phyloP scores from a whole-genome alignment of 176 grass and related monocot species.

The Calamus simplicifolius region DNA sequence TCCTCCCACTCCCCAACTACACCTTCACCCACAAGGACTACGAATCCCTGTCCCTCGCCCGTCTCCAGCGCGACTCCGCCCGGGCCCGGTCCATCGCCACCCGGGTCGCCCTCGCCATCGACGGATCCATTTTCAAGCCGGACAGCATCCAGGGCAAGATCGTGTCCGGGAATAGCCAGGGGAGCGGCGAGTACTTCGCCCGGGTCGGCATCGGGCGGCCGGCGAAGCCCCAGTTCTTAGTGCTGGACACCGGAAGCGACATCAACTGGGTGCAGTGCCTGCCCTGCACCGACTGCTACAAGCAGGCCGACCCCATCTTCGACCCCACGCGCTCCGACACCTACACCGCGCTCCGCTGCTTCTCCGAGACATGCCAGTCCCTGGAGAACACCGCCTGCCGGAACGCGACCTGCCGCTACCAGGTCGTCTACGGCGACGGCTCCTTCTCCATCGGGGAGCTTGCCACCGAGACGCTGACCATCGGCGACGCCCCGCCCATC shows the following conservation, averaged over 20 bases:
- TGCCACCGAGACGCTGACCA: conserved; percentile 34
- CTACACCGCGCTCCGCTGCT: conserved; percentile 34
- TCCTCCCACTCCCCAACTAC: conserved; percentile 32
- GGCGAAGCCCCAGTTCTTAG: conserved; percentile 22
- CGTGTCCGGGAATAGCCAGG: neutral
- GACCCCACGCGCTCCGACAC: conserved; percentile 41
- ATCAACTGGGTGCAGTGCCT: conserved; percentile 50
- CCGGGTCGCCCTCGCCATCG: conserved; percentile 32
- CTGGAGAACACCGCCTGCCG: conserved; percentile 27
- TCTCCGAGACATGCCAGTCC: conserved; percentile 30
- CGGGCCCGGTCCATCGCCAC: conserved; percentile 39
- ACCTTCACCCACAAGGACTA: conserved; percentile 33
- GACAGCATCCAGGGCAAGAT: too few relatives aligned
- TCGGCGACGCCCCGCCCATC: conserved; percentile 29
- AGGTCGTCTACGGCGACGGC: conserved; percentile 32
- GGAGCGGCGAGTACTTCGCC: conserved; percentile 49
- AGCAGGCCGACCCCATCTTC: conserved; percentile 38
- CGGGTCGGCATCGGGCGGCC: conserved; percentile 46
- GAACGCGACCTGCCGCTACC: conserved; percentile 30
- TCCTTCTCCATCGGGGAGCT: conserved; percentile 30
- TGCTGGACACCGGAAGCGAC: conserved; percentile 54
- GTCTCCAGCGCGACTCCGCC: conserved; percentile 54
- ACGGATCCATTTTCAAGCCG: conserved; percentile 6
- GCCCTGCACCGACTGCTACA: conserved; percentile 44
- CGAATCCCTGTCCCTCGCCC: conserved; percentile 28